phyloP scores from a whole-genome alignment of 2,329 filamentous ascomycete genomes.

The Dendrostoma leiphaemia region DNA sequence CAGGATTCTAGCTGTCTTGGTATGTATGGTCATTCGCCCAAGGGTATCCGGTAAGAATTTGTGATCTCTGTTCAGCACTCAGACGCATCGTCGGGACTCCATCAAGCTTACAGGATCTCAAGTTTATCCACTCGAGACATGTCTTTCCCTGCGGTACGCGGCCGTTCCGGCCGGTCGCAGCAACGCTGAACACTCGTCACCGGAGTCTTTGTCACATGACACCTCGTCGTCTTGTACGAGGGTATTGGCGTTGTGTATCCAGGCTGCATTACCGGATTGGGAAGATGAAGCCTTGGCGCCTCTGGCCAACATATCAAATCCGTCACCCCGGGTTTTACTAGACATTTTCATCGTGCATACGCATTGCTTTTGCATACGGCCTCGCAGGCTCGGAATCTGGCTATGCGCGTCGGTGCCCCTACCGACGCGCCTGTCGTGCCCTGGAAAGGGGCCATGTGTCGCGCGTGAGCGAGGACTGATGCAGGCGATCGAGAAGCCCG shows the following conservation, averaged over 20 bases:
- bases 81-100: not conserved
- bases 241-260: not conserved
- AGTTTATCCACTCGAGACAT: no score
- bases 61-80: no score
- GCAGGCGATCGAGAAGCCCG: not conserved
- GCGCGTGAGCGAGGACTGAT: not conserved
- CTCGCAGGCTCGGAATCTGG: not conserved
- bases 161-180: not conserved
- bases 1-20: no score
- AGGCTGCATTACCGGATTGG: no score
- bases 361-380: not conserved
- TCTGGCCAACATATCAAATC: not conserved
- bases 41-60: no score
- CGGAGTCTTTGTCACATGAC: not conserved
- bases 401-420: no score
- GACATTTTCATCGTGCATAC: not conserved
- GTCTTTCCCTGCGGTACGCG: not conserved
- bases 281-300: not conserved
- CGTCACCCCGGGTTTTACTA: not conserved
- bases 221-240: constrained; percentile 5
- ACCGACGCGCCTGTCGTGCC: no score
- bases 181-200: not conserved
- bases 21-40: no score
- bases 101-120: no score
- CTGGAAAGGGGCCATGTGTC: not conserved